A percentile compares a stretch with the other conserved stretches of the same genome.
phyloP scores from a whole-genome alignment of 2,329 filamentous ascomycete genomes.

The Xylariaceae sp. region DNA sequence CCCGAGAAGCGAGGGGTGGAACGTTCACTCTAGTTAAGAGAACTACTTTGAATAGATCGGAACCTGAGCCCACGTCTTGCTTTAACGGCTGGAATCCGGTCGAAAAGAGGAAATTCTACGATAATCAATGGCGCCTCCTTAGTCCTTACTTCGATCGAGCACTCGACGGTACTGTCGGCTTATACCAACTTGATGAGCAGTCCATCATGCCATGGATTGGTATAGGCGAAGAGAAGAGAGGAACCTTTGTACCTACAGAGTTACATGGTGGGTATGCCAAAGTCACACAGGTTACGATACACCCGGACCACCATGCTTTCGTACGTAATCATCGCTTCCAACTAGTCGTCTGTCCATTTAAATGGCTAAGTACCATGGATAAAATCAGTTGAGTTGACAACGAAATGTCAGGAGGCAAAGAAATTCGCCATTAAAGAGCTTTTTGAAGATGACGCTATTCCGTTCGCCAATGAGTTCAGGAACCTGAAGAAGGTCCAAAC shows the following conservation, averaged over 20 bases:
- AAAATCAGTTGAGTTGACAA: neutral
- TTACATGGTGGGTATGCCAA: constrained; percentile 7
- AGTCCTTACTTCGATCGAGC: constrained; percentile 21
- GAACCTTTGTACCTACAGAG: neutral
- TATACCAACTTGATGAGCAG: constrained; percentile 23
- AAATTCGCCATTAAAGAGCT: constrained; percentile 23
- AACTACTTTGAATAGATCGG: neutral
- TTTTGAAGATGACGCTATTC: neutral
- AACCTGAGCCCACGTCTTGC: constrained; percentile 3
- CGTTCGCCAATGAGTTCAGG: constrained; percentile 15
- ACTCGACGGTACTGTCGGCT: constrained; percentile 3
- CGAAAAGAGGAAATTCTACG: constrained; percentile 13
- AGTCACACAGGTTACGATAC: constrained; percentile 14
- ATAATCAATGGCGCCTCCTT: constrained; percentile 19
- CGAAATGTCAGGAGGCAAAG: neutral
- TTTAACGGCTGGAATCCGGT: constrained; percentile 14
- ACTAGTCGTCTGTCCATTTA: too few species aligned
- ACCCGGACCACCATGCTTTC: constrained; percentile 24
- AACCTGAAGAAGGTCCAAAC: constrained; percentile 19
- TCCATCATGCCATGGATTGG: constrained; percentile 22
- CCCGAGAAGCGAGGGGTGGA: neutral
- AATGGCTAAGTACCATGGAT: too few species aligned
- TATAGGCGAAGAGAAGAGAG: constrained; percentile 1
- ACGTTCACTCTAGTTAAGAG: constrained; percentile 6
- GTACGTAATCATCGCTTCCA: too few species aligned